Evolutionary conservation across 129 eudicot species (phyloP), one percentile per base, ranked within the genome.

Genomic region (Pulicaria dysenterica): DNA sequence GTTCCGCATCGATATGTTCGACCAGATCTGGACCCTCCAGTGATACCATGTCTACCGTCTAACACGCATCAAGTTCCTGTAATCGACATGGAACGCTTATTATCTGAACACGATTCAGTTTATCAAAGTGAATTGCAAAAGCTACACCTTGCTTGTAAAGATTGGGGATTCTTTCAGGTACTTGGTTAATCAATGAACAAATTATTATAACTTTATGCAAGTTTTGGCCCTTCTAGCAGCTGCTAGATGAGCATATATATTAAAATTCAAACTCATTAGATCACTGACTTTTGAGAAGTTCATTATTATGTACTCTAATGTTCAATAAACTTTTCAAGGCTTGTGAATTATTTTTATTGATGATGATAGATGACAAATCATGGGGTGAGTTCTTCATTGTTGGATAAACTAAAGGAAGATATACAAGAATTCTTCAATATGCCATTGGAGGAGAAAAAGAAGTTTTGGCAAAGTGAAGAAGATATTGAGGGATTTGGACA

Each of bases 141-240:
- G 49, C 67, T 83, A 15, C 81, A 83, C 13, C 4, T 57, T 48
- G 87, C 87, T 70, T 83, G 83, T 77, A 76, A 79, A 51, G 81
- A 83, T 47, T 79, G 84, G 83, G 87, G 84, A 0, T 83, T 83
- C 61, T 83, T 83, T 71, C 84, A 64, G 84, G 82, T 70, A 72
- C 7, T 10, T 63, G 31, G 31, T 24, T 24, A 24, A n/a, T n/a
- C n/a, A n/a, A 24, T 24, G 31, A 24, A 24, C 2, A 24, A 24
- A 24, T 24, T 24, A 24, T 24, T 24, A 24, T 24, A 24, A 24
- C 31, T 24, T 24, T 24, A 24, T 24, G 31, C 31, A 24, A 24
- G 31, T 24, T 24, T 24, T 24, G 31, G 31, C 31, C 31, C 31
- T 24, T 24, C 31, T 24, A 24, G 31, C 1, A 24, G 31, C 31